Evolutionary conservation across 73 alveolate genomes (phyloP).

Genomic region (Paramecium pentaurelia): DNA sequence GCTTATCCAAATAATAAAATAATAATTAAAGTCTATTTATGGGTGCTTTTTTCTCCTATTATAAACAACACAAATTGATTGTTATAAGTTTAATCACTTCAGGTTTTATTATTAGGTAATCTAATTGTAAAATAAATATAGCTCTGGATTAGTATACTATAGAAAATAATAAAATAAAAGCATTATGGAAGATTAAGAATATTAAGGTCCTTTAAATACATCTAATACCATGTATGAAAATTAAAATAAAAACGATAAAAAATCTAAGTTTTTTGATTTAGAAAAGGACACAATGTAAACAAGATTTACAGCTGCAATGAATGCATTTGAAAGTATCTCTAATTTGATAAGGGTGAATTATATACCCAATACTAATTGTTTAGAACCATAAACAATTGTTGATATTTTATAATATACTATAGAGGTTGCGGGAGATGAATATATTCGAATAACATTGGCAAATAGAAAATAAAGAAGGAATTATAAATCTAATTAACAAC

Average conservation of each 20-base stretch:
- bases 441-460: neutral
- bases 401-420: neutral
- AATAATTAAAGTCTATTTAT: neutral
- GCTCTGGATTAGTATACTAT: neutral
- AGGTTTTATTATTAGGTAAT: neutral
- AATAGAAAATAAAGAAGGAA: neutral
- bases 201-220: neutral
- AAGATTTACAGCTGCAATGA: neutral
- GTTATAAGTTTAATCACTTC: neutral
- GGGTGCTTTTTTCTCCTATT: neutral
- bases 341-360: neutral
- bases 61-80: neutral
- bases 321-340: neutral
- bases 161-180: neutral
- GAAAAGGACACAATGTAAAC: neutral
- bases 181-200: neutral
- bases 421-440: conserved; percentile 41
- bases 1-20: neutral
- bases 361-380: neutral
- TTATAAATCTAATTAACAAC: neutral
- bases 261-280: neutral
- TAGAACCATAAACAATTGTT: conserved; percentile 29
- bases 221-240: neutral
- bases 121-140: neutral
- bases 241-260: neutral